A percentile compares a stretch with the other conserved stretches of the same genome.
These are phyloP conservation scores for Phyllostachys edulis DNA, from an alignment of 176 grass and related monocot genomes.

Conservation along the genomic window DNA sequence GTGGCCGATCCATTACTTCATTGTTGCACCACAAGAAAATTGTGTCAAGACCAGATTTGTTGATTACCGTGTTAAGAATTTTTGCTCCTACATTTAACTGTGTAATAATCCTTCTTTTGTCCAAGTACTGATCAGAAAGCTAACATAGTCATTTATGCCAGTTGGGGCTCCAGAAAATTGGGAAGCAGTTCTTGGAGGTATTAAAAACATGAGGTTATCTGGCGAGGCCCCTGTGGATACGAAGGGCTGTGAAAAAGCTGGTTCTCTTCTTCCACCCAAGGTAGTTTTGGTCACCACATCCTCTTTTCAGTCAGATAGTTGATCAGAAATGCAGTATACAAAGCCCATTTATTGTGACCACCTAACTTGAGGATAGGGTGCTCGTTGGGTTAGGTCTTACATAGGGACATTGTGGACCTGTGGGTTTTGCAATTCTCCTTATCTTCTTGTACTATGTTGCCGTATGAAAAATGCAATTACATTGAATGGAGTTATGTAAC, in stretches of 20 bases:
- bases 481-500: not conserved
- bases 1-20: not conserved
- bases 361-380: not conserved
- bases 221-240: slow-evolving; percentile 85
- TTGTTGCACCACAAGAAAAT: slow-evolving; percentile 2
- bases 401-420: not conserved
- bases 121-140: slow-evolving; percentile 4
- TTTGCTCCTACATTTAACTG: not conserved
- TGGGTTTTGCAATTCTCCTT: not conserved
- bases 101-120: not conserved
- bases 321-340: not conserved
- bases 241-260: slow-evolving; percentile 91
- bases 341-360: slow-evolving; percentile 6
- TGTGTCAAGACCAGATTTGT: slow-evolving; percentile 4
- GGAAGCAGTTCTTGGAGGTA: slow-evolving; percentile 73
- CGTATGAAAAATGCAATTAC: slow-evolving; percentile 2
- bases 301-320: not conserved
- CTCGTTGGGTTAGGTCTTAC: not conserved
- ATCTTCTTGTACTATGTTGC: slow-evolving; percentile 13
- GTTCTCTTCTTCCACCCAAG: slow-evolving; percentile 79
- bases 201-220: slow-evolving; percentile 81
- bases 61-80: not conserved
- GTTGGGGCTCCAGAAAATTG: slow-evolving; percentile 67
- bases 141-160: slow-evolving; percentile 35
- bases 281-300: slow-evolving; percentile 34